Conservation (phyloP, 1,284 basidiomycete species). For the Ganoderma boninense region DNA sequence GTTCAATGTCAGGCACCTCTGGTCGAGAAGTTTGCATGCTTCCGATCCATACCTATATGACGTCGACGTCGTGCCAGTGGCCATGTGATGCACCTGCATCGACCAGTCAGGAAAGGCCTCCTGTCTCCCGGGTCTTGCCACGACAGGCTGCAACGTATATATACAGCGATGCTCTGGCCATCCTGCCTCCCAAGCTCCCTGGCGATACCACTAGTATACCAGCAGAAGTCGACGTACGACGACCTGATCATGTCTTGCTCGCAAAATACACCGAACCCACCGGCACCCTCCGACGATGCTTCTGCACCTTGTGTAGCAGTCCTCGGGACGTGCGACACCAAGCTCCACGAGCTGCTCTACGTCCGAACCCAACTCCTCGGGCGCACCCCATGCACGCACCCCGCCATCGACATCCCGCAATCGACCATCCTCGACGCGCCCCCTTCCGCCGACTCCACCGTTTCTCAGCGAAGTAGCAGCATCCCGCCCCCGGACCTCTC, state of each 20-base stretch:
- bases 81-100: no score
- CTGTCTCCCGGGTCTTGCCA: no score
- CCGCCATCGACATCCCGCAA: slow-evolving; percentile 30
- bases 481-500: slow-evolving; percentile 21
- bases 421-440: slow-evolving; percentile 24
- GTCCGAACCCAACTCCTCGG: slow-evolving; percentile 31
- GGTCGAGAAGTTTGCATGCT: no score
- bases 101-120: no score
- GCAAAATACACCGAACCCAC: background rate
- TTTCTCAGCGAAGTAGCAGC: background rate
- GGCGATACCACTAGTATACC: background rate
- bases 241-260: background rate
- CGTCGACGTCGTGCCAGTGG: no score
- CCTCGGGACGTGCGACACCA: slow-evolving; percentile 39
- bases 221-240: no score
- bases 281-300: background rate
- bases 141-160: no score
- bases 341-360: slow-evolving; percentile 36
- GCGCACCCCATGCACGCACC: slow-evolving; percentile 29
- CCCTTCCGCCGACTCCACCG: slow-evolving; percentile 5
- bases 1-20: no score
- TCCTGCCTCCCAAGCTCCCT: no score
- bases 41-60: no score
- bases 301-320: slow-evolving; percentile 25
- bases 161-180: no score